These are phyloP conservation scores for Colletotrichum gigasporum DNA, from an alignment of 2,329 filamentous ascomycete genomes.

Conservation along the genomic window DNA sequence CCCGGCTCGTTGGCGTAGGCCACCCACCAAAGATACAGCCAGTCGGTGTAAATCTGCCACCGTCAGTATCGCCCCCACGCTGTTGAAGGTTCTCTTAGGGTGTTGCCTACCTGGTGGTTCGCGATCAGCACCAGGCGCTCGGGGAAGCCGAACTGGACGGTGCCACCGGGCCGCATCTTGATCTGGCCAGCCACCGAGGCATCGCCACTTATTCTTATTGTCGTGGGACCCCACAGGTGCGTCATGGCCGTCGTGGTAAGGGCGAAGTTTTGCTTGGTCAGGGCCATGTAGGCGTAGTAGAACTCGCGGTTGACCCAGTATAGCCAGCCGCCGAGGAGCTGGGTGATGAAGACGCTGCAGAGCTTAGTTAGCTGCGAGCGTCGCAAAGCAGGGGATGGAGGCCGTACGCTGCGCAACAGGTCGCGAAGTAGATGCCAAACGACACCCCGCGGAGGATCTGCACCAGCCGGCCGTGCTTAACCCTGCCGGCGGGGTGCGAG, in stretches of 20 bases:
- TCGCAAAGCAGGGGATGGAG: background rate
- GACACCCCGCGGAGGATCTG: conserved; percentile 63
- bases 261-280: conserved; percentile 86
- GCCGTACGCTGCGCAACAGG: conserved; percentile 59
- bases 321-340: conserved; percentile 79
- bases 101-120: conserved; percentile 76
- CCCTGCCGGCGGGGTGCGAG: conserved; percentile 64
- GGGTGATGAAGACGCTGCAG: conserved; percentile 72
- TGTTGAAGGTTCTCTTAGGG: background rate
- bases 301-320: conserved; percentile 80
- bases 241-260: conserved; percentile 82
- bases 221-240: conserved; percentile 87
- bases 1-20: conserved; percentile 80
- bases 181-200: conserved; percentile 81
- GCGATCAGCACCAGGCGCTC: conserved; percentile 85
- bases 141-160: conserved; percentile 81
- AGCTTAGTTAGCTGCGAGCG: background rate
- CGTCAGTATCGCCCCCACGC: conserved; percentile 15
- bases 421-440: conserved; percentile 62
- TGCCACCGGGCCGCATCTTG: conserved; percentile 73
- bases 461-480: conserved; percentile 59
- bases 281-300: conserved; percentile 87
- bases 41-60: conserved; percentile 81
- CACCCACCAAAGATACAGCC: conserved; percentile 94
- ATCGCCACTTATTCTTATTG: conserved; percentile 85